phyloP scores from a whole-genome alignment of 202 grass and related monocot species.

The Eragrostis tef region DNA sequence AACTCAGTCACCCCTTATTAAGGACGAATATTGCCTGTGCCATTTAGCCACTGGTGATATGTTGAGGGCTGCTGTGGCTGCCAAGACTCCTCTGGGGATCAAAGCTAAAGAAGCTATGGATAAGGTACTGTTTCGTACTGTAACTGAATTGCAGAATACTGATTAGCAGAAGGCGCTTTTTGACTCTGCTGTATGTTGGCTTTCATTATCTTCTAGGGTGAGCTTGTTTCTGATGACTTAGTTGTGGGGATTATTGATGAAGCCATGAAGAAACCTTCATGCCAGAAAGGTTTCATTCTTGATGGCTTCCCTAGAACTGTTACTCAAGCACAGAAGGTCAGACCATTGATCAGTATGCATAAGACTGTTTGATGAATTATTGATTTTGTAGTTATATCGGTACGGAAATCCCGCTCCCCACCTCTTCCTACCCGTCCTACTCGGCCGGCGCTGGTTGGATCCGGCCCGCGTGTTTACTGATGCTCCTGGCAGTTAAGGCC shows the following conservation, averaged over 20 bases:
- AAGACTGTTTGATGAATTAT: too few relatives aligned
- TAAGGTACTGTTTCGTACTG: conserved; percentile 55
- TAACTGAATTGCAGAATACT: conserved; percentile 3
- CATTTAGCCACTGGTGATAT: too few relatives aligned
- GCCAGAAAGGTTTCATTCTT: conserved; percentile 97
- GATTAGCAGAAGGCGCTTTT: conserved; percentile 17
- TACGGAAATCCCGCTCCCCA: conserved; percentile 15
- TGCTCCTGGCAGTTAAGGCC: neutral
- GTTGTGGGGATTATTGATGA: conserved; percentile 97
- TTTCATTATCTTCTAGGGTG: conserved; percentile 64
- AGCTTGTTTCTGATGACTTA: conserved; percentile 91
- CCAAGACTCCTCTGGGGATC: conserved; percentile 81
- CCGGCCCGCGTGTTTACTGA: neutral
- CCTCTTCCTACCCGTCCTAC: neutral
- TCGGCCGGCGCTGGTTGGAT: conserved; percentile 3
- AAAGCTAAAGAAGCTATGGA: conserved; percentile 95
- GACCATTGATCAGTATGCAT: too few relatives aligned
- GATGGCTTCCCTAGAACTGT: conserved; percentile 96
- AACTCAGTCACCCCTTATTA: too few relatives aligned
- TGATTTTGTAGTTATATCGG: too few relatives aligned
- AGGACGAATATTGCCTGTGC: too few relatives aligned
- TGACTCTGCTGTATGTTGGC: conserved; percentile 41
- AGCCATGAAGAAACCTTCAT: conserved; percentile 94
- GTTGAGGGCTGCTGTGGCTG: too few relatives aligned
- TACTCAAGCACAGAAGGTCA: too few relatives aligned